phyloP scores from a whole-genome alignment of 306 rosid species.

The Quercus agrifolia region DNA sequence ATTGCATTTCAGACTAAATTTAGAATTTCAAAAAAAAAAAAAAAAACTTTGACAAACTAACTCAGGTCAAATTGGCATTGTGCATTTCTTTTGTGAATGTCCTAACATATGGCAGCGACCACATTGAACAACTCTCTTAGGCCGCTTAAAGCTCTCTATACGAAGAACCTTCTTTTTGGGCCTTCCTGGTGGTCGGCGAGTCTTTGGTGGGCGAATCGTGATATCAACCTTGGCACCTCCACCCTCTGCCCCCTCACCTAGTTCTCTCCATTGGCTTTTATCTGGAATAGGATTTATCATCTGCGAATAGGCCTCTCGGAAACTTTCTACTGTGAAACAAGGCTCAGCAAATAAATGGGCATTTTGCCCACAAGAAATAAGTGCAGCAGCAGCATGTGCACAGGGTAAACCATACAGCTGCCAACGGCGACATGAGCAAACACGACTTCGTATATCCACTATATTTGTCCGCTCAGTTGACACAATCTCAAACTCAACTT shows the following conservation, averaged over 20 bases:
- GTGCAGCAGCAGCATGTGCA: constrained; percentile 99
- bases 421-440: constrained; percentile 97
- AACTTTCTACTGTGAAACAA: constrained; percentile 83
- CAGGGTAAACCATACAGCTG: constrained; percentile 96
- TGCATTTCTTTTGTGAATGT: constrained; percentile 97
- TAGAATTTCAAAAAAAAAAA: background rate
- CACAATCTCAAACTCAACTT: constrained; percentile 96
- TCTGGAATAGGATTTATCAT: constrained; percentile 73
- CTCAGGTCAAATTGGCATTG: constrained; percentile 59
- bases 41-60: constrained; percentile 37
- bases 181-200: constrained; percentile 95
- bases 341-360: constrained; percentile 86
- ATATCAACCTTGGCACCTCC: constrained; percentile 74
- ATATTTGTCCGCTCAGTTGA: constrained; percentile 96
- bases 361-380: constrained; percentile 88
- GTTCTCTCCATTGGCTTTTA: constrained; percentile 75
- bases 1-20: constrained; percentile 22
- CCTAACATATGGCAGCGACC: constrained; percentile 99
- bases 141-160: constrained; percentile 91
- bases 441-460: constrained; percentile 82
- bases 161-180: constrained; percentile 93
- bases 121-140: constrained; percentile 92
- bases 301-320: constrained; percentile 76
- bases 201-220: constrained; percentile 77
- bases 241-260: constrained; percentile 73